Base-by-base conservation (phyloP, 805 yeast species). In the Jamesozyma rosinii region DNA sequence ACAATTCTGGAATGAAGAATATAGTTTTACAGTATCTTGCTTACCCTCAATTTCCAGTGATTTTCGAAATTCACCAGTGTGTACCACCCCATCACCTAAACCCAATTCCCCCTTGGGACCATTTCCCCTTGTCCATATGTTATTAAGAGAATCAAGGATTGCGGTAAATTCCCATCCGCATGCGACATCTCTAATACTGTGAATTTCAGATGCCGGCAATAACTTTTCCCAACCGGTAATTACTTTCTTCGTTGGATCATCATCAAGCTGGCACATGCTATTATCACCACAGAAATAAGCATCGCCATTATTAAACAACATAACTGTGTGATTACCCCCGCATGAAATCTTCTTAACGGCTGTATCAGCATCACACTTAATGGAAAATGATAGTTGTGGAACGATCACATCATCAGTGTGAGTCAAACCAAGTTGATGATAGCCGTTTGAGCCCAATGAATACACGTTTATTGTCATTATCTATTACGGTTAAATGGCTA, bases 291-390 rank as follows among this genome's bases (percentile, higher is more conserved):
- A 51, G 0, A 74, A 74, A 48, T 61, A 79, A 1, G 81, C 58
- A 0, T 62, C 57, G 1, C 90, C 90, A 38, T 70, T 62, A 1
- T 61, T 66, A 11, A 74, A 58, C 6, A 87, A 57, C 2, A 86
- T 47, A 15, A 85, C 52, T 0, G 95, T 81, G 58, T 90, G 97
- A 52, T 89, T 89, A 0, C 97, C 97, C 3, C 96, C 97, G 52
- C 88, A 78, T 0, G 70, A 72, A 11, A 88, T 67, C 49, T 68
- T 66, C 39, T 55, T 42, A 0, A 79, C 72, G n/a, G 41, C 44
- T 6, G 14, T 44, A 37, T 34, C 45, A 17, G 44, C 30, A 4
- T 33, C 44, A 11, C 29, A 24, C 11, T 24, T 6, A 19, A 27
- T 14, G 5, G 30, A 15, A n/a, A 56, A 48, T 27, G 58, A 52